Conservation (phyloP, 1,284 basidiomycete genomes). For the Ustilago vetiveriae region DNA sequence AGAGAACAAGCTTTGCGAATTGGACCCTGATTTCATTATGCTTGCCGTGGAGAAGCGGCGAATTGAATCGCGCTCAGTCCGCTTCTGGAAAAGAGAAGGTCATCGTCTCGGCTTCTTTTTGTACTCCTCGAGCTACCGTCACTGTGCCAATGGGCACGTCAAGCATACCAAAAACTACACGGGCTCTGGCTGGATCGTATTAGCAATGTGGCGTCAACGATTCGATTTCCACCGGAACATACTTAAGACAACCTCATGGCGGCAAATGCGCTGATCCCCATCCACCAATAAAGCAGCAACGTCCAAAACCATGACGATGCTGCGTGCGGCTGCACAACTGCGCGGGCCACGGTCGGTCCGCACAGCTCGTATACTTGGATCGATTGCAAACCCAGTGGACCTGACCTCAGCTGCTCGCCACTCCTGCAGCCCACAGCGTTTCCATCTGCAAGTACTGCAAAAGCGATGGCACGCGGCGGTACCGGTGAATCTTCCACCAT, state of each 20-base stretch:
- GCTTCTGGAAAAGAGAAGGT: slow-evolving; percentile 26
- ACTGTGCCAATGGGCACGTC: no score
- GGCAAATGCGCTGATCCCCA: neutral
- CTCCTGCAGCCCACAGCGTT: neutral
- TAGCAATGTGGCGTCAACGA: neutral
- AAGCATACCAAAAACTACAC: no score
- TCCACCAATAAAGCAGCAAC: no score
- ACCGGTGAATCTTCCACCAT: slow-evolving; percentile 21
- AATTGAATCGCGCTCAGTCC: slow-evolving; percentile 18
- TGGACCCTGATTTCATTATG: slow-evolving; percentile 28
- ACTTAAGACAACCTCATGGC: neutral
- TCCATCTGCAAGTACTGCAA: slow-evolving; percentile 10
- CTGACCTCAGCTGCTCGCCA: neutral
- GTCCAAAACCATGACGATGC: neutral
- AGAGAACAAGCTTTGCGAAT: no score
- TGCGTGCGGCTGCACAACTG: neutral
- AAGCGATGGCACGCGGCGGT: slow-evolving; percentile 36
- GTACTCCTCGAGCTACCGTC: no score
- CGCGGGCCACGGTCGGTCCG: neutral
- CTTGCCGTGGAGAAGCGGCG: neutral
- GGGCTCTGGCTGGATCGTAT: neutral
- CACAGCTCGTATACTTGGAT: no score
- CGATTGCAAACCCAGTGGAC: no score
- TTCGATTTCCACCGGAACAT: neutral
- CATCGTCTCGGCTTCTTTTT: no score